Base-by-base conservation (phyloP, 768 basidiomycete species). In the Paxillus involutus region DNA sequence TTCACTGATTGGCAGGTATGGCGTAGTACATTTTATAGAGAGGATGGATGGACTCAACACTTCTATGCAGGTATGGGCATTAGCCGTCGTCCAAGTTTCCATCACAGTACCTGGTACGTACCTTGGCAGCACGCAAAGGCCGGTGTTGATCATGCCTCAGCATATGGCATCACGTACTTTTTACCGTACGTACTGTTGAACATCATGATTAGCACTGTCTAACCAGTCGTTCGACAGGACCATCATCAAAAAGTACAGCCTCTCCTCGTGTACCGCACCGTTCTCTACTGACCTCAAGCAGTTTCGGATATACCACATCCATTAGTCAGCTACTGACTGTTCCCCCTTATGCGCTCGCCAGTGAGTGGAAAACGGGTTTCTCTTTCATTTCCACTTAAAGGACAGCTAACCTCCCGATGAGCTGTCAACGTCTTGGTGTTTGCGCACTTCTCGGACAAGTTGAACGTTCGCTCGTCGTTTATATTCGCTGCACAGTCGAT, bases 81-180 rank as follows among this genome's bases (percentile, higher is more conserved):
- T 47, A 30, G 21, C 36, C 37, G 57, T 84, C 51, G 71, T 84
- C 3, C 84, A 81, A 60, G 77, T 88, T 73, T 82, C 83, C 0
- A 68, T 87, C 44, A 64, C 82, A 40, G 75, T 68, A 3, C 86
- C 86, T 29, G 61, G 86, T 88, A 64, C 68, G 86, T 77, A 13
- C 11, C 30, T 44, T 32, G 1, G 9, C 19, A 37, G 35, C 3
- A 17, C 8, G 37, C 17, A 36, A 12, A 17, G 26, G 13, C 37
- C 40, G 19, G 30, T 19, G 16, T 32, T 24, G 3, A 7, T 11
- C 6, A 11, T 42, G 0, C n/a, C 26, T 16, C 36, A 87, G 86
- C 87, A 2, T 86, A 84, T 59, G 86, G 86, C 2, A 86, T 86
- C 44, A 85, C 86, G 0, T 70, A 87, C 24, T 89, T 89, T 74